Evolutionary conservation across 2,329 filamentous ascomycete species (phyloP).

Genomic region (Salinomyces thailandicus): DNA sequence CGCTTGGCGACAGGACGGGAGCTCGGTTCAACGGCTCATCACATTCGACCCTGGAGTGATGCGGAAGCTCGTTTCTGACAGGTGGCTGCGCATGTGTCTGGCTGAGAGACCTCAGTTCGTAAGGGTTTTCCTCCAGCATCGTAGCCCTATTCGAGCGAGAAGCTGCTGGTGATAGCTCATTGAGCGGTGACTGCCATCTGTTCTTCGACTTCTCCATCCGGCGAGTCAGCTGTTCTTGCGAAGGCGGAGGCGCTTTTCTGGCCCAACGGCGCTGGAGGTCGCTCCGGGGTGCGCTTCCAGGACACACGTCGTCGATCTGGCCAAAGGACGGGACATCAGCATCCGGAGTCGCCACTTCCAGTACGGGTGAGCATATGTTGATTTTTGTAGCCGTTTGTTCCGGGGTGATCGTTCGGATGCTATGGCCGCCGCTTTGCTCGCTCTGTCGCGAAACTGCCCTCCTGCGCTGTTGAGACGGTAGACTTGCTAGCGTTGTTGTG

Average conservation of each 20-base stretch:
- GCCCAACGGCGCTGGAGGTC: slow-evolving; percentile 14
- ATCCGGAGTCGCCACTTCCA: slow-evolving; percentile 16
- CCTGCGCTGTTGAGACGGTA: slow-evolving; percentile 14
- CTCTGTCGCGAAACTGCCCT: slow-evolving; percentile 1
- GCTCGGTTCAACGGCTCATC: background rate
- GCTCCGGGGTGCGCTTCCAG: slow-evolving; percentile 7
- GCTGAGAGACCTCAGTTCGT: slow-evolving; percentile 19
- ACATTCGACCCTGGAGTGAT: slow-evolving; percentile 9
- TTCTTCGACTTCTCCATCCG: slow-evolving; percentile 30
- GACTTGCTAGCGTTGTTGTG: slow-evolving; percentile 7
- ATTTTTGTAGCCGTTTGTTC: slow-evolving; percentile 11
- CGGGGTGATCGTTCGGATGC: slow-evolving; percentile 19
- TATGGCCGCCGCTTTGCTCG: slow-evolving; percentile 9
- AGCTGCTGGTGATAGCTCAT: slow-evolving; percentile 24
- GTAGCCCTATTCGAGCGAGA: slow-evolving; percentile 19
- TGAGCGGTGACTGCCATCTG: slow-evolving; percentile 33
- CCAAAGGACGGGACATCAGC: background rate
- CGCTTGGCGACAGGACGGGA: slow-evolving; percentile 33
- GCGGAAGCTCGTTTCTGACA: slow-evolving; percentile 13
- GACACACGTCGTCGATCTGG: slow-evolving; percentile 1
- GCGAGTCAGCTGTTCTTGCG: slow-evolving; percentile 29
- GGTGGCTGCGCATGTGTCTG: slow-evolving; percentile 7
- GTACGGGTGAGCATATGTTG: slow-evolving; percentile 17
- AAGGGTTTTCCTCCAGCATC: slow-evolving; percentile 22
- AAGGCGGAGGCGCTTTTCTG: slow-evolving; percentile 23